These are phyloP conservation scores for Penicillium sp. DNA, from an alignment of 2,329 filamentous ascomycete genomes.

Conservation along the genomic window DNA sequence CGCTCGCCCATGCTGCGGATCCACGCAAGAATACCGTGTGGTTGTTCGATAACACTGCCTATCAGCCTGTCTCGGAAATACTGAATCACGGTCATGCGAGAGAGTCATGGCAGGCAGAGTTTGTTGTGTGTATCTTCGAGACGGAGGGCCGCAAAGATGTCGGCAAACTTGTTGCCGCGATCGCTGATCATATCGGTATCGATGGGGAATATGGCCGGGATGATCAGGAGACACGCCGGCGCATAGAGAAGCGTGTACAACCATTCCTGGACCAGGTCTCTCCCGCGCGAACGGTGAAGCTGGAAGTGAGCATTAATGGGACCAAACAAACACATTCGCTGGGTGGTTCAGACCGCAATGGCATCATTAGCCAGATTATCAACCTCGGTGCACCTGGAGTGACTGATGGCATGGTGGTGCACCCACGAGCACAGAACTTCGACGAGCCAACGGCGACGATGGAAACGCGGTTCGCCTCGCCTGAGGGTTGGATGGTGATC, in stretches of 20 bases:
- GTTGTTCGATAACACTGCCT: slow-evolving; percentile 90
- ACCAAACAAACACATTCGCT: slow-evolving; percentile 58
- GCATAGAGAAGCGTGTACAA: slow-evolving; percentile 62
- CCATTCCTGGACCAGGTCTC: slow-evolving; percentile 81
- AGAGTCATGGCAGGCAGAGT: slow-evolving; percentile 76
- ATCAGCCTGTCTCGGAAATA: slow-evolving; percentile 54
- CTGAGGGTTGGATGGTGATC: slow-evolving; percentile 82
- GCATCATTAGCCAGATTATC: slow-evolving; percentile 71
- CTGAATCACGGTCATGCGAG: slow-evolving; percentile 26
- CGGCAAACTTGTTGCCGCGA: slow-evolving; percentile 70
- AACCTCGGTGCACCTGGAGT: slow-evolving; percentile 55
- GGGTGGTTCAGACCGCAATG: slow-evolving; percentile 73
- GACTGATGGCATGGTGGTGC: slow-evolving; percentile 57
- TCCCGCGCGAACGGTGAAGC: slow-evolving; percentile 70
- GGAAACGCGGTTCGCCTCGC: slow-evolving; percentile 75
- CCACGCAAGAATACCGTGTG: slow-evolving; percentile 75
- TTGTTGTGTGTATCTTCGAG: slow-evolving; percentile 81
- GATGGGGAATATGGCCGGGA: slow-evolving; percentile 57
- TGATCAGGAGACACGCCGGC: slow-evolving; percentile 62
- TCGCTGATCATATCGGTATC: slow-evolving; percentile 73
- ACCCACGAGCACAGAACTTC: slow-evolving; percentile 37
- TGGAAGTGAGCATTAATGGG: slow-evolving; percentile 63
- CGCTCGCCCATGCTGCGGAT: slow-evolving; percentile 65
- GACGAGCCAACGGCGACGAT: slow-evolving; percentile 58
- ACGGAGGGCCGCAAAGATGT: slow-evolving; percentile 71